These are phyloP conservation scores for Neckera pumila DNA, from an alignment of 225 moss, liverwort and hornwort species.

Conservation along the genomic window DNA sequence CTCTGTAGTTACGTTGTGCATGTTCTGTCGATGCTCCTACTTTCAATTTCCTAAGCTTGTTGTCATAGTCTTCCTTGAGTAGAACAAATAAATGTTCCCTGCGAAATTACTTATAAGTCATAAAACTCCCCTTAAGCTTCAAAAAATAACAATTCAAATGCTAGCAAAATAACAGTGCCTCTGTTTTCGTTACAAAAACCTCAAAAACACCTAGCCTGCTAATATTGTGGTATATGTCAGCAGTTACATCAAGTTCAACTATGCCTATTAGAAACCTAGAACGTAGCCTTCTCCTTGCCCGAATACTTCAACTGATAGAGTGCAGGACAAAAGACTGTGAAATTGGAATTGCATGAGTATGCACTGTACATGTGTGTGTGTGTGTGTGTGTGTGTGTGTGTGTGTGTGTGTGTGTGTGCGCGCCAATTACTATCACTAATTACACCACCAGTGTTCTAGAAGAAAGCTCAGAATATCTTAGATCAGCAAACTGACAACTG, in stretches of 20 bases:
- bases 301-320: not conserved
- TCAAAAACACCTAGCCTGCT: not conserved
- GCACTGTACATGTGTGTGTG: not conserved
- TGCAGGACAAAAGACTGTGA: not conserved
- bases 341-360: not conserved
- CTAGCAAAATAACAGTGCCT: not conserved
- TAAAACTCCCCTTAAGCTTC: not conserved
- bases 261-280: not conserved
- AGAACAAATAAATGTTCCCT: conserved; percentile 12
- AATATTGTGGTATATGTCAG: not conserved
- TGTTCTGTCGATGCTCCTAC: conserved; percentile 1
- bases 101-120: not conserved
- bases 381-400: not conserved
- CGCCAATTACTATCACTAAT: not conserved
- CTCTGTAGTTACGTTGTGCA: not conserved
- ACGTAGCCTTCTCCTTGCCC: not conserved
- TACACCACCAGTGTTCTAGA: not conserved
- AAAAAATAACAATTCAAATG: not conserved
- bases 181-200: not conserved
- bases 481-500: not conserved
- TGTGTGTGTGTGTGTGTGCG: not conserved
- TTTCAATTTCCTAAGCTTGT: conserved; percentile 19
- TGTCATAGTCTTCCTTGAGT: conserved; percentile 35
- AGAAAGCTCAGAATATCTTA: not conserved
- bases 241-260: not conserved